Base-by-base conservation (phyloP, 768 basidiomycete genomes). In the Pulveroboletus sp. region DNA sequence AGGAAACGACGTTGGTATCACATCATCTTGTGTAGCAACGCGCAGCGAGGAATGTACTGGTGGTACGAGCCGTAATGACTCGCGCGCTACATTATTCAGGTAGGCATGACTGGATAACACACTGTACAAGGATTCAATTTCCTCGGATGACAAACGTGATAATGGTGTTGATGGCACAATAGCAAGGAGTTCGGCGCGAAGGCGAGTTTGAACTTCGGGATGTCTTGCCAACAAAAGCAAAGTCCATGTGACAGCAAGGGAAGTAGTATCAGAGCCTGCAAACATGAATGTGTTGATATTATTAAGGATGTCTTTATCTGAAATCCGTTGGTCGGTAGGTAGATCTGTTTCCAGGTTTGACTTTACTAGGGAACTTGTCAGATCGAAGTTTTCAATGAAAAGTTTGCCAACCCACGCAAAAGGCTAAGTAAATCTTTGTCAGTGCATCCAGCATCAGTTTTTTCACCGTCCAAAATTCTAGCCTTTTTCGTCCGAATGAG, bases 231-330 rank as follows among this genome's bases (percentile, higher is more conserved):
- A 77, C 14, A 88, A 71, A 49, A 83, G 72, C n/a, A 95, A 66
- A 2, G 84, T 83, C 93, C 94, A 97, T 0, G 89, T 89, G 37
- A 95, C 69, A 5, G 85, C 78, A 24, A 94, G 79, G 3, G 88
- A 87, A 11, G 86, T 86, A 1, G 91, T 90, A 59, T 94, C 91
- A 12, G 92, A 90, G 5, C 93, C 93, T 19, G 87, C 90, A 63
- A 93, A 91, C 76, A 93, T 82, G 65, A 94, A 88, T 0, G 91
- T 93, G 57, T 88, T 90, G 66, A 94, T 84, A 50, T 84, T 92
- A 60, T 90, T 74, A 11, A 93, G 74, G 43, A 94, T 84, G 59
- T 95, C 94, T 25, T 87, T 82, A 60, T 97, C 94, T 0, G 91
- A 87, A 55, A 95, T 83, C 31, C 84, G 79, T 53, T 86, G 81